phyloP scores from a whole-genome alignment of 2,329 filamentous ascomycete genomes.

The Aphanocladium album region DNA sequence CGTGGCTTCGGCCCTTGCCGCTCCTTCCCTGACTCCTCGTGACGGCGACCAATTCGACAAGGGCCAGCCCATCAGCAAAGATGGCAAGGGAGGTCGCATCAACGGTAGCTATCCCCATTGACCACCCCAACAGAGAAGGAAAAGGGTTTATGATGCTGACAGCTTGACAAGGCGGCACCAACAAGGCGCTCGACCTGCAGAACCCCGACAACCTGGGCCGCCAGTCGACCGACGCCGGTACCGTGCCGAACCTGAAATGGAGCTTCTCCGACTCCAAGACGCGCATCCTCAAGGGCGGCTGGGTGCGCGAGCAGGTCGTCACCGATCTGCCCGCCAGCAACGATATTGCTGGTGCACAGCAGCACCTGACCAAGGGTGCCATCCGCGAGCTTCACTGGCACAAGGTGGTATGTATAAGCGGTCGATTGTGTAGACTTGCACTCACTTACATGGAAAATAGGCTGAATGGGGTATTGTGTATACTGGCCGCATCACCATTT shows the following conservation, averaged over 20 bases:
- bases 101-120: slow-evolving; percentile 48
- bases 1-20: slow-evolving; percentile 14
- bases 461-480: slow-evolving; percentile 65
- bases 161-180: slow-evolving; percentile 52
- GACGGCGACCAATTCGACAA: slow-evolving; percentile 35
- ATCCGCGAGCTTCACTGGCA: slow-evolving; percentile 66
- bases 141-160: not conserved
- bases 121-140: not conserved
- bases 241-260: slow-evolving; percentile 64
- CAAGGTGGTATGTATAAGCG: slow-evolving; percentile 55
- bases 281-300: slow-evolving; percentile 57
- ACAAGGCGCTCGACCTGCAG: slow-evolving; percentile 53
- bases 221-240: slow-evolving; percentile 57
- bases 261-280: slow-evolving; percentile 65
- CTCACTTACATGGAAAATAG: slow-evolving; percentile 29
- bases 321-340: slow-evolving; percentile 61
- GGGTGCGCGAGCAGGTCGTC: slow-evolving; percentile 61
- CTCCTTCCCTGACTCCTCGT: slow-evolving; percentile 19
- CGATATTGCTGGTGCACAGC: slow-evolving; percentile 63
- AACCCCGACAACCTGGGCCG: slow-evolving; percentile 60
- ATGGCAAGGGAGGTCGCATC: slow-evolving; percentile 54
- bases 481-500: slow-evolving; percentile 50
- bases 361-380: slow-evolving; percentile 62
- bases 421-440: too few relatives aligned
- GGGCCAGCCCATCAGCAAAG: slow-evolving; percentile 52